Evolutionary conservation across 305 asterid genomes (phyloP), one percentile per base, ranked within the genome.

Genomic region (Fraxinus angustifolia): DNA sequence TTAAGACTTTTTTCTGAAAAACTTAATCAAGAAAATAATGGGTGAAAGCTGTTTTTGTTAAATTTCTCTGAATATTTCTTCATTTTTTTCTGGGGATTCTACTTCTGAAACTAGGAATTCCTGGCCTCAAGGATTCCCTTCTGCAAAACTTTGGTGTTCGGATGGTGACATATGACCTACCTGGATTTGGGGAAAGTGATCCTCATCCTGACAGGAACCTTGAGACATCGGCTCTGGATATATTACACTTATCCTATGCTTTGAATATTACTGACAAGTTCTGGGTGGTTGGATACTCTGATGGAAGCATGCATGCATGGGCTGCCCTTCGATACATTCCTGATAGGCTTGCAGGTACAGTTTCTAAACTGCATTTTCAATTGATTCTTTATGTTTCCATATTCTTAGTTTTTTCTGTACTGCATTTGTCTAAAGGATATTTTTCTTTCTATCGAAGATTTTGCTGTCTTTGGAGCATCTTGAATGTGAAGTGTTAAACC

Each of bases 111-210:
- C 78, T 80, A 95, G 99, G 99, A 78, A 86, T 95, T 80, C 98
- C 99, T 45, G 98, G 98, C 68, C 74, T 93, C 65, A 91, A 87
- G 86, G 82, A 72, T 84, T 80, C 93, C 14, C 82, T 91, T 12
- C 89, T 95, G 65, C 89, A 91, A 79, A 94, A 92, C 77, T 95
- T 87, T 86, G 99, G 99, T 80, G 82, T 91, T 78, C 96, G 92
- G 40, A 80, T 95, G 60, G 91, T 95, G 86, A 84, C 97, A 0
- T 95, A 90, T 80, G 98, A 95, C 84, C 92, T 91, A 83, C 99
- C 99, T 3, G 99, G 99, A 19, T 91, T 92, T 82, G 99, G 99
- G 38, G 97, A 95, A 85, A 95, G 98, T 80, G 99, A 92, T 85
- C 97, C 99, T 76, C 96, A 95, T 88, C 95, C 93, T 16, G 74